Evolutionary conservation across 176 grass and related monocot species (phyloP).

Genomic region (Oryza nivara): DNA sequence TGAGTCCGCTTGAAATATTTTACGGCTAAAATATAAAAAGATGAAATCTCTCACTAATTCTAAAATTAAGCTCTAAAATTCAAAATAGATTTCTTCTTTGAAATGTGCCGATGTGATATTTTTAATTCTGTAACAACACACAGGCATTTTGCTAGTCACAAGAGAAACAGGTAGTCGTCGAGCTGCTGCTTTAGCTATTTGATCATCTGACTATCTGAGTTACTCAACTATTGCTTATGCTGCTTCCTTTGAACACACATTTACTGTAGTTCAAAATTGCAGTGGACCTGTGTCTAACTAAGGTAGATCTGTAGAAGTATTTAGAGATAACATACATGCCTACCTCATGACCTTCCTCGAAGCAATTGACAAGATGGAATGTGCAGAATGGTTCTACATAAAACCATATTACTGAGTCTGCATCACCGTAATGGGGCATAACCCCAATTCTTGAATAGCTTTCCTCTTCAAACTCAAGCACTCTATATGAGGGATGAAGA

Average conservation of each 20-base stretch:
- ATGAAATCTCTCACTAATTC: too few relatives aligned
- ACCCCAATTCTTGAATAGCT: slow-evolving; percentile 42
- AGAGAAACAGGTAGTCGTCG: background rate
- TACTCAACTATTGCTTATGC: background rate
- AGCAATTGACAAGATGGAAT: slow-evolving; percentile 38
- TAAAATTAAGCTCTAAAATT: too few relatives aligned
- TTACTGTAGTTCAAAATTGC: background rate
- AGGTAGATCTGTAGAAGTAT: background rate
- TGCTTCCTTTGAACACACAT: too few relatives aligned
- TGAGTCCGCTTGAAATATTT: too few relatives aligned
- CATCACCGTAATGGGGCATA: slow-evolving; percentile 38
- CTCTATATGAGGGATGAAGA: background rate
- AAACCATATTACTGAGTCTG: slow-evolving; percentile 39
- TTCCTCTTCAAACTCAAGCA: slow-evolving; percentile 31
- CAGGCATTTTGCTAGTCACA: background rate
- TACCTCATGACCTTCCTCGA: slow-evolving; percentile 42
- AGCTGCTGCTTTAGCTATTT: background rate
- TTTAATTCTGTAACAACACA: too few relatives aligned
- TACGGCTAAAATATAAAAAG: too few relatives aligned
- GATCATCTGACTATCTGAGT: too few relatives aligned
- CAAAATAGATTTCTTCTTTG: too few relatives aligned
- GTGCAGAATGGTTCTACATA: slow-evolving; percentile 36
- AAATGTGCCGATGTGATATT: too few relatives aligned
- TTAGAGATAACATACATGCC: background rate
- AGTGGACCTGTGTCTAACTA: background rate